These are phyloP conservation scores for Ceratorhiza oryzae-sativae DNA, from an alignment of 1,284 basidiomycete genomes.

Conservation along the genomic window DNA sequence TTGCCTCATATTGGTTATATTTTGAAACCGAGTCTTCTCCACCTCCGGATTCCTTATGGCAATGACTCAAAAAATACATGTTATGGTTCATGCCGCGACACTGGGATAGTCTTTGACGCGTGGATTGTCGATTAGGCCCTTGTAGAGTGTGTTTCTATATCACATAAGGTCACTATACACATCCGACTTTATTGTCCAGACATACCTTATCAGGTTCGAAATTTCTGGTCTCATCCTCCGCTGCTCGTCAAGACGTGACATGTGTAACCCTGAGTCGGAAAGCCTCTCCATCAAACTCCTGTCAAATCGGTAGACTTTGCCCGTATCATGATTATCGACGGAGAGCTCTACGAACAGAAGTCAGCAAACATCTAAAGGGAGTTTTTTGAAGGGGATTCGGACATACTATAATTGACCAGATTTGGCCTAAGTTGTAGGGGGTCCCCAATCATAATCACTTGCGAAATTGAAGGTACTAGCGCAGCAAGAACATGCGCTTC, in stretches of 20 bases:
- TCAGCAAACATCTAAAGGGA: neutral
- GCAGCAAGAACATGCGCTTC: slow-evolving; percentile 69
- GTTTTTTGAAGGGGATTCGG: neutral
- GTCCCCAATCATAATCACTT: slow-evolving; percentile 73
- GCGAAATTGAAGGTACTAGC: slow-evolving; percentile 53
- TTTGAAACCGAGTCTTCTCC: slow-evolving; percentile 66
- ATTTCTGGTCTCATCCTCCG: slow-evolving; percentile 58
- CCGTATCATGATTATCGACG: slow-evolving; percentile 60
- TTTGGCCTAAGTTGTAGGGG: slow-evolving; percentile 72
- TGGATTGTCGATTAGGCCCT: slow-evolving; percentile 62
- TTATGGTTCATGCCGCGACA: slow-evolving; percentile 65
- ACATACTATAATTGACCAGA: slow-evolving; percentile 66
- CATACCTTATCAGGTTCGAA: slow-evolving; percentile 56
- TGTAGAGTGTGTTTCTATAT: slow-evolving; percentile 64
- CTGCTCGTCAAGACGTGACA: slow-evolving; percentile 59
- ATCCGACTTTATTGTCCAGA: neutral
- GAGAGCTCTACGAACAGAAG: slow-evolving; percentile 56
- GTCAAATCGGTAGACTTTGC: slow-evolving; percentile 60
- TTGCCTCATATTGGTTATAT: slow-evolving; percentile 68
- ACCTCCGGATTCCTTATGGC: slow-evolving; percentile 60
- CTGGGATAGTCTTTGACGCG: slow-evolving; percentile 59
- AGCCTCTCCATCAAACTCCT: slow-evolving; percentile 70
- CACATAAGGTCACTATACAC: neutral
- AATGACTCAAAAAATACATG: slow-evolving; percentile 67
- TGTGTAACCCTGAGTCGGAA: slow-evolving; percentile 57